Evolutionary conservation across 306 rosid species (phyloP), one percentile per base, ranked within the genome.

Genomic region (Adenanthera pavonina): DNA sequence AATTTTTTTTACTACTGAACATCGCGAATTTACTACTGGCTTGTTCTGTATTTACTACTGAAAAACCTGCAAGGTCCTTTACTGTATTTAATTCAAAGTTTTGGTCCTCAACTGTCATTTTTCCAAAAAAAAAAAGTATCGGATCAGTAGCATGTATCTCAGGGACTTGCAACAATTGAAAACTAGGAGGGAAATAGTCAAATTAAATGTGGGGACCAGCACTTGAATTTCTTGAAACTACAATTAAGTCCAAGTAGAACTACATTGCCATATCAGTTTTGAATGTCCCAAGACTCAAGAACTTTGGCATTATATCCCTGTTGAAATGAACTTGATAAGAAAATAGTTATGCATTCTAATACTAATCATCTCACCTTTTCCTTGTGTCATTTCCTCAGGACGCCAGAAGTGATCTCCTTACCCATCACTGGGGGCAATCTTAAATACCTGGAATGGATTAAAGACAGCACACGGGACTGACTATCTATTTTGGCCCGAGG

Each of bases 401-500:
- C 92, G 65, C 99, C 99, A 2, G 99, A 95, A 88, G 99, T 95
- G 61, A 93, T 95, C 36, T 90, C 98, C 71, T 86, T 95, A 59
- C 98, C 98, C 40, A 92, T 95, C 82, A 89, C 90, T 1, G 98
- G 98, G 8, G 73, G 73, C 52, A 68, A 68, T 43, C 36, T 68
- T 14, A 68, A 41, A 43, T 68, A 68, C 15, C 73, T 68, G 0
- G 73, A 43, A 68, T 68, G 73, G 99, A 49, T 95, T 59, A 93
- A 93, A 83, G 89, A 87, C 87, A 95, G 93, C 91, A 95, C 99
- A 7, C 89, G 89, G 84, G 95, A 93, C 86, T 93, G 89, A 94
- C 56, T 71, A 47, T 69, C 83, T 34, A 59, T 36, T 71, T 82
- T 72, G 77, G 79, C 74, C 66, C 34, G 80, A 76, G 76, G 67